Percentiles rank a stretch among this genome's conserved stretches.
These are phyloP conservation scores for Aspergillus alliaceus DNA, from an alignment of 2,329 filamentous ascomycete species.

Conservation along the genomic window DNA sequence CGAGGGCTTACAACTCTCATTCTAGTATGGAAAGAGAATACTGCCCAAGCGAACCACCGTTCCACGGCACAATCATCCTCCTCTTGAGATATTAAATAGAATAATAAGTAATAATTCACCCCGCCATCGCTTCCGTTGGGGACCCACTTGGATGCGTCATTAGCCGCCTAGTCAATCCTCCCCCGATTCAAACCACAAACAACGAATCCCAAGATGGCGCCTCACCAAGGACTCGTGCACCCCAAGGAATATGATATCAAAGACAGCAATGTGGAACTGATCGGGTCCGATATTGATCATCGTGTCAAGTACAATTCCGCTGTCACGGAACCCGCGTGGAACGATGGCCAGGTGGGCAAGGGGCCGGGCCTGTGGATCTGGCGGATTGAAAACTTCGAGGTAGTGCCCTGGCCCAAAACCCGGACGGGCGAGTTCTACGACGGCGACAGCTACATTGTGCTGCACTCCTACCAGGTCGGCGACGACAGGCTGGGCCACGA, in stretches of 20 bases:
- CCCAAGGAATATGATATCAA: constrained; percentile 65
- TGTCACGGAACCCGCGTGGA: constrained; percentile 66
- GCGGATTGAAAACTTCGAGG: constrained; percentile 68
- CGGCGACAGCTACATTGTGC: constrained; percentile 67
- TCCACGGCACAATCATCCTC: too few relatives aligned
- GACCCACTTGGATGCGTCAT: too few relatives aligned
- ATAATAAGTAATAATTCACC: too few relatives aligned
- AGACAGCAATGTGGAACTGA: constrained; percentile 67
- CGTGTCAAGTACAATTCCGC: constrained; percentile 68
- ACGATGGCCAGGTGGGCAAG: constrained; percentile 56
- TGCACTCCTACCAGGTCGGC: constrained; percentile 58
- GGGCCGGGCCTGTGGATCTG: constrained; percentile 60
- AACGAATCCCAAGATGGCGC: constrained; percentile 51
- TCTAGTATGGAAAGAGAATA: too few relatives aligned
- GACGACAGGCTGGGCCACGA: constrained; percentile 58
- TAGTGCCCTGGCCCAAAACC: constrained; percentile 60
- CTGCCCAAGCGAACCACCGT: too few relatives aligned
- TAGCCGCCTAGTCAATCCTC: too few relatives aligned
- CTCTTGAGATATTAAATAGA: too few relatives aligned
- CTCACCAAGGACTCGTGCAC: constrained; percentile 62
- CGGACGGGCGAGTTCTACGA: constrained; percentile 63
- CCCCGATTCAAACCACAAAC: background rate
- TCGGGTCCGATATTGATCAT: constrained; percentile 65
- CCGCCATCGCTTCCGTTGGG: too few relatives aligned
- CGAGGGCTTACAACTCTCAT: too few relatives aligned